Evolutionary conservation across 805 yeast species (phyloP), one percentile per base, ranked within the genome.

Genomic region (Teunomyces barrocoloradensis): DNA sequence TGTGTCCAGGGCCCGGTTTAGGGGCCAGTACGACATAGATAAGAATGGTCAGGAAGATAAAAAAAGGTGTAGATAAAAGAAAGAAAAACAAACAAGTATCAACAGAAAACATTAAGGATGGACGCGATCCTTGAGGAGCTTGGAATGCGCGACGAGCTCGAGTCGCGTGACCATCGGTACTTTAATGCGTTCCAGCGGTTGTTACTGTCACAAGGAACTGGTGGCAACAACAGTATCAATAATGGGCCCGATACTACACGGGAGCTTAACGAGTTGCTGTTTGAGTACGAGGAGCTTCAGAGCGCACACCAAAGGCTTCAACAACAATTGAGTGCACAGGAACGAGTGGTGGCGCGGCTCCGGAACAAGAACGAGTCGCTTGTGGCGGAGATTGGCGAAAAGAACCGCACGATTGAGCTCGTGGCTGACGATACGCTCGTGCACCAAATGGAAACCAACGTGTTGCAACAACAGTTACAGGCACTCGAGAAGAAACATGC

Each of bases 341-440:
- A 59, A 25, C 58, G 49, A 33, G 46, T 47, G 13, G 51, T 59
- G 13, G 51, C 48, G 6, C 53, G 46, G 21, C 53, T 67, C 41
- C 50, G 48, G 9, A 42, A 35, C 4, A 61, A 57, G 36, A 49
- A 71, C 11, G 56, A 53, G 11, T 54, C 54, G 28, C 48, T 70
- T 42, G 53, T 52, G 6, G 48, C 59, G 35, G 73, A 69, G 41
- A 51, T 73, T 4, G 52, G 52, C n/a, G 76, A 71, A 50, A 83
- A 82, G 61, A 75, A 81, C 44, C 76, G 76, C 53, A 75, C 83
- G 4, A 74, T 82, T 15, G 87, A 81, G 50, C 67, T 75, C 28
- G 62, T 84, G 37, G 84, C 84, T 49, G 91, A 88, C 57, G 94
- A 87, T 56, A 68, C 84, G 25, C 69, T 87, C 50, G 78, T 80